phyloP scores from a whole-genome alignment of 2,329 filamentous ascomycete genomes.

The Fusarium decemcellulare region DNA sequence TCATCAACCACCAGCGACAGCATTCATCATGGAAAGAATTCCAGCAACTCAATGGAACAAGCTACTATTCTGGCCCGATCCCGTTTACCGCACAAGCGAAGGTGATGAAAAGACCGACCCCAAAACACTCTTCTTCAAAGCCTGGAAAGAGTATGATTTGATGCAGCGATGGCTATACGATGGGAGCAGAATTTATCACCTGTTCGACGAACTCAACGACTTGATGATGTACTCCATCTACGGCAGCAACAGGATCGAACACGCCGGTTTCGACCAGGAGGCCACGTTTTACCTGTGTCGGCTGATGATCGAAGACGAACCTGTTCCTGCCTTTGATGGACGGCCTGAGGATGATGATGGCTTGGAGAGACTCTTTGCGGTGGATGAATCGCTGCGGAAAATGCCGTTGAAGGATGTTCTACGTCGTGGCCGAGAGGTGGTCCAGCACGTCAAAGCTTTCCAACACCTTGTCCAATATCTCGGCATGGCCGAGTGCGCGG shows the following conservation, averaged over 20 bases:
- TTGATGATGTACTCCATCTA: constrained; percentile 34
- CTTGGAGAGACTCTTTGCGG: constrained; percentile 12
- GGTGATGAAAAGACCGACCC: not conserved
- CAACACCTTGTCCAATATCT: constrained; percentile 32
- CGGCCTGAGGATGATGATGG: not conserved
- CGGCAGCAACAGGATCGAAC: constrained; percentile 47
- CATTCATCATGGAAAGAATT: not conserved
- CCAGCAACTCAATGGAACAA: not conserved
- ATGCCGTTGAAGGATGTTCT: constrained; percentile 8
- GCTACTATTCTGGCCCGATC: not conserved
- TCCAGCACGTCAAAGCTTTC: constrained; percentile 43
- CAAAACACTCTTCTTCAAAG: not conserved
- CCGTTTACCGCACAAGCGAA: not conserved
- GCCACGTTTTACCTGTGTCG: constrained; percentile 36
- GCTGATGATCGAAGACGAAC: constrained; percentile 25
- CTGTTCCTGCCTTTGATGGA: constrained; percentile 12
- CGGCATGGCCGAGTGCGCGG: not conserved
- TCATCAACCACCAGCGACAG: too few relatives aligned
- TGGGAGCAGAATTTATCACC: not conserved
- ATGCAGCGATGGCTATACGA: too few relatives aligned
- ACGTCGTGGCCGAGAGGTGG: constrained; percentile 34
- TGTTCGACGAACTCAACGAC: not conserved
- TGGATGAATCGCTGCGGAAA: not conserved
- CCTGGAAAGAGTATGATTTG: too few relatives aligned
- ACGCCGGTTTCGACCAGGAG: constrained; percentile 31